A percentile compares a stretch with the other conserved stretches of the same genome.
These are phyloP conservation scores for Hibiscus mutabilis DNA, from an alignment of 345 rosid genomes.

Conservation along the genomic window DNA sequence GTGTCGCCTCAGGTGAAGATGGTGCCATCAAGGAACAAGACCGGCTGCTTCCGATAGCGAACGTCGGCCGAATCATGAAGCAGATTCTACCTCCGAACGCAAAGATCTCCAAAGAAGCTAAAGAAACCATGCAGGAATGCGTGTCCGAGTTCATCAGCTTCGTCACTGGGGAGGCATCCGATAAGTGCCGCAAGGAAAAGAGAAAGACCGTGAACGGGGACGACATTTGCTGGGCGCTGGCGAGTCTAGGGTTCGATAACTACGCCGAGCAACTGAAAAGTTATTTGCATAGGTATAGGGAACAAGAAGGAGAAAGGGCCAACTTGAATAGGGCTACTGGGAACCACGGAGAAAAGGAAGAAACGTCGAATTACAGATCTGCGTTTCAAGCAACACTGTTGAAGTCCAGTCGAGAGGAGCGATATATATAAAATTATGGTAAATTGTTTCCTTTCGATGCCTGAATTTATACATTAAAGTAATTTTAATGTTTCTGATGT, in stretches of 20 bases:
- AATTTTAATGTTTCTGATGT: not conserved
- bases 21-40: conserved; percentile 55
- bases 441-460: not conserved
- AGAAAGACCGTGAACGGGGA: conserved; percentile 65
- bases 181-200: conserved; percentile 69
- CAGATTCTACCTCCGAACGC: conserved; percentile 62
- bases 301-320: conserved; percentile 49
- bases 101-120: conserved; percentile 66
- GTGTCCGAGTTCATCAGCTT: conserved; percentile 77
- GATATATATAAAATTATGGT: not conserved
- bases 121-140: conserved; percentile 76
- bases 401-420: not conserved
- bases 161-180: conserved; percentile 66
- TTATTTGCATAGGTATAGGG: conserved; percentile 44
- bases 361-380: conserved; percentile 6
- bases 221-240: conserved; percentile 66
- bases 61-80: conserved; percentile 73
- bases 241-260: conserved; percentile 63
- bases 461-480: not conserved
- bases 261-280: conserved; percentile 47
- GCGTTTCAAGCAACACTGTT: not conserved
- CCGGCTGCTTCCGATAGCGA: conserved; percentile 60
- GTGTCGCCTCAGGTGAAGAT: conserved; percentile 30
- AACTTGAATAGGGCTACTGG: conserved; percentile 23
- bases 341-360: conserved; percentile 4